These are phyloP conservation scores for Rhinocladiella mackenziei DNA, from an alignment of 2,329 filamentous ascomycete genomes.

Conservation along the genomic window DNA sequence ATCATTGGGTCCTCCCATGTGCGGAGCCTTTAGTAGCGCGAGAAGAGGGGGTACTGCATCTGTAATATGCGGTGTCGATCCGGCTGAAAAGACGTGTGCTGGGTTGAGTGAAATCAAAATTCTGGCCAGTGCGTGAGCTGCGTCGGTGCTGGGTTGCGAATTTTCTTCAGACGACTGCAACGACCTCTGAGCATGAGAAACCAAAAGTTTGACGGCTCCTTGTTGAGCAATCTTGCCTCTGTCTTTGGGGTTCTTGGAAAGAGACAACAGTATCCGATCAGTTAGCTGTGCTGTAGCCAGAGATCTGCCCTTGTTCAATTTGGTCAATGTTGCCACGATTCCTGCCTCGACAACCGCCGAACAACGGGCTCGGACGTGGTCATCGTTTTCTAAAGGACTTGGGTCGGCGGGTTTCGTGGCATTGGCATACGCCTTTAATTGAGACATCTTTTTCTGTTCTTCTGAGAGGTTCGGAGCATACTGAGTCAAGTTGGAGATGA, in stretches of 20 bases:
- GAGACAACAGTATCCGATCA: slow-evolving; percentile 69
- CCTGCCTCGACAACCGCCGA: slow-evolving; percentile 73
- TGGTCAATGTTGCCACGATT: slow-evolving; percentile 70
- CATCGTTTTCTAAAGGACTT: slow-evolving; percentile 70
- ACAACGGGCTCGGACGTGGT: slow-evolving; percentile 71
- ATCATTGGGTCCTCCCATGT: slow-evolving; percentile 33
- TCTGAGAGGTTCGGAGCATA: slow-evolving; percentile 76
- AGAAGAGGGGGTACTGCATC: slow-evolving; percentile 80
- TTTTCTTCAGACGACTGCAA: slow-evolving; percentile 18
- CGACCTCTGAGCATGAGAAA: slow-evolving; percentile 57
- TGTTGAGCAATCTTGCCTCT: slow-evolving; percentile 83
- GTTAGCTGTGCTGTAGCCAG: slow-evolving; percentile 67
- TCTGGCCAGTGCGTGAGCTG: slow-evolving; percentile 76
- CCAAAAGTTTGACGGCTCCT: slow-evolving; percentile 81
- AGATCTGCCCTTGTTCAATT: slow-evolving; percentile 68
- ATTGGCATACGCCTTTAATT: slow-evolving; percentile 92
- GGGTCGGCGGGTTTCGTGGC: slow-evolving; percentile 63
- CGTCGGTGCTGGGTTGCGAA: slow-evolving; percentile 46
- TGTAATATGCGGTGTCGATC: slow-evolving; percentile 65
- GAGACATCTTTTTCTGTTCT: slow-evolving; percentile 85
- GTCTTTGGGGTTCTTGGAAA: slow-evolving; percentile 69
- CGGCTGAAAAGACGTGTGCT: slow-evolving; percentile 73
- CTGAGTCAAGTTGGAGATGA: slow-evolving; percentile 77
- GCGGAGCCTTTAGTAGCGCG: slow-evolving; percentile 60
- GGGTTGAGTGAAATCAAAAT: slow-evolving; percentile 86